Base-by-base conservation (phyloP, 495 filamentous ascomycete genomes). In the Darksidea phi region DNA sequence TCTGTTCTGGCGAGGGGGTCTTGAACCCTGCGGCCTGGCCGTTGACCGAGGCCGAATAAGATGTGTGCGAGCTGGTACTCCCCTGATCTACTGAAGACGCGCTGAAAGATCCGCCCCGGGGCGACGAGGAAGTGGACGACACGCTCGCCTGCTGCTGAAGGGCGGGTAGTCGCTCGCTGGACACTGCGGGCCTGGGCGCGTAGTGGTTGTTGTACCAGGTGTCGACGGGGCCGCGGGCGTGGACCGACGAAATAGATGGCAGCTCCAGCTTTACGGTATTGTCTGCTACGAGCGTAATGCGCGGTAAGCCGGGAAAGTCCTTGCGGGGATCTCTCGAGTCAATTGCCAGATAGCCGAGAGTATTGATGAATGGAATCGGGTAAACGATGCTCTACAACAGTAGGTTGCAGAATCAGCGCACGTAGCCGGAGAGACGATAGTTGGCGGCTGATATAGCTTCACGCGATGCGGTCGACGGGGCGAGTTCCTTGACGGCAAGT, bases 221-320 rank as follows among this genome's bases (percentile, higher is more conserved):
- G 77, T 95, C 89, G 75, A 82, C 81, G 78, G 85, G 82, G 81
- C 87, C 90, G 86, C 91, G 88, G 84, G 86, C 85, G 75, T 90
- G 88, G 82, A 90, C 84, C 82, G 91, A 88, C 73, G 90, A 87
- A 70, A 93, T 87, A 81, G 90, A 88, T 76, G 92, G 90, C 78
- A 94, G 87, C 91, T 95, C 92, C 92, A 97, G 92, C 82, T 95
- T 97, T 88, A 83, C 91, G 91, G 86, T 90, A 78, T 83, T 82
- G 72, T 72, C 60, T 66, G 71, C 65, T 56, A 73, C 73, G 59
- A 68, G 69, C 8, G 13, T 26, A 24, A 50, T 28, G 48, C 18
- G 63, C 59, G 36, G 38, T 55, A 46, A 24, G 24, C 26, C 54
- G 51, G 56, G 58, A 60, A 52, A 36, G 17, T 65, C 59, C 48